These are phyloP conservation scores for Colletotrichum incanum DNA, from an alignment of 2,329 filamentous ascomycete genomes.

Conservation along the genomic window DNA sequence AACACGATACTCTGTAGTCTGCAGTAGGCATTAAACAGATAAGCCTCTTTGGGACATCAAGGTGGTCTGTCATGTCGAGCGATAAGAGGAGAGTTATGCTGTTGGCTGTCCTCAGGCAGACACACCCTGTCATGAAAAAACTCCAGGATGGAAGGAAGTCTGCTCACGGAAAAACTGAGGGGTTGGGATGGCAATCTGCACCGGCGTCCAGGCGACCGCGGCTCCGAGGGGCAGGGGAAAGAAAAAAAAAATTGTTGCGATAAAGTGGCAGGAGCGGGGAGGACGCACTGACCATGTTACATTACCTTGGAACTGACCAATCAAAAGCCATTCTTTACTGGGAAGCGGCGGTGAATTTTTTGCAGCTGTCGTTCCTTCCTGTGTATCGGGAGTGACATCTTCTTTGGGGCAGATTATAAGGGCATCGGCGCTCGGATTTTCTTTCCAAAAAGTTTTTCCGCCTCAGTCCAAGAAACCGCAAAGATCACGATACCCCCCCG, in stretches of 20 bases:
- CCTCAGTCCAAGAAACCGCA: slow-evolving; percentile 46
- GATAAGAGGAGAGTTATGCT: not conserved
- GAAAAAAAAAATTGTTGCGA: slow-evolving; percentile 36
- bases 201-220: slow-evolving; percentile 11
- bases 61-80: not conserved
- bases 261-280: slow-evolving; percentile 30
- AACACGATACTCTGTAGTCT: not conserved
- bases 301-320: slow-evolving; percentile 5
- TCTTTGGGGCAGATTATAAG: slow-evolving; percentile 59
- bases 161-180: slow-evolving; percentile 31
- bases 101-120: slow-evolving; percentile 13
- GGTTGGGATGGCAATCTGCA: slow-evolving; percentile 32
- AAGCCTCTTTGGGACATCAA: not conserved
- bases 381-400: slow-evolving; percentile 57
- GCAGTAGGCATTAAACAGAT: too few relatives aligned
- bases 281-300: slow-evolving; percentile 15
- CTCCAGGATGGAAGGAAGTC: not conserved
- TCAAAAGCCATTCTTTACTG: slow-evolving; percentile 14
- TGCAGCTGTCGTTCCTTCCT: slow-evolving; percentile 54
- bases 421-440: slow-evolving; percentile 52
- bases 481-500: slow-evolving; percentile 26
- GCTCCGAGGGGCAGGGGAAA: slow-evolving; percentile 23
- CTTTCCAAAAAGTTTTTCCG: slow-evolving; percentile 62
- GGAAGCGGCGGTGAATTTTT: slow-evolving; percentile 46
- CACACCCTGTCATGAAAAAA: not conserved